Conservation (phyloP, 129 eudicot species). For the Artemisia tridentata region DNA sequence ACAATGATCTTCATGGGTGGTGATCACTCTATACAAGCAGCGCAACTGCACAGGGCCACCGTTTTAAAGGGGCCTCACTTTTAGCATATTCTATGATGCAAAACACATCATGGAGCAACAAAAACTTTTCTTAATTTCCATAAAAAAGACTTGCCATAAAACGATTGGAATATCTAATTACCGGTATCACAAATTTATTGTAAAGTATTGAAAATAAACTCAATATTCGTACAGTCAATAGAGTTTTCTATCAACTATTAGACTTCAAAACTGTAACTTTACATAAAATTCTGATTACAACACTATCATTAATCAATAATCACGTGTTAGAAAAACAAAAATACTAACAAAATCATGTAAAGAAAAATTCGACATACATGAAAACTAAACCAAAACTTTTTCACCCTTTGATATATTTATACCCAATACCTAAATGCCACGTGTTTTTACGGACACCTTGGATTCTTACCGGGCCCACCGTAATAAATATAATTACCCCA, state of each 20-base stretch:
- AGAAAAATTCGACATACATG: conserved; percentile 15
- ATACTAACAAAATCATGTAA: conserved; percentile 22
- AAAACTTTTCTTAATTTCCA: no score
- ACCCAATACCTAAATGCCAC: conserved; percentile 18
- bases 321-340: conserved; percentile 37
- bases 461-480: conserved; percentile 91
- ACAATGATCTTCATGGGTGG: no score
- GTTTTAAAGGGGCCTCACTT: no score
- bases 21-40: no score
- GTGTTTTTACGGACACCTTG: conserved; percentile 54
- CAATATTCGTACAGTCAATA: not conserved
- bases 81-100: no score
- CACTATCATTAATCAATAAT: conserved; percentile 28
- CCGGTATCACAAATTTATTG: not conserved
- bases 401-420: conserved; percentile 25
- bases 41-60: no score
- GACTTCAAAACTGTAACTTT: conserved; percentile 26
- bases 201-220: not conserved
- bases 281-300: conserved; percentile 27
- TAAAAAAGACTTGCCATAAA: no score
- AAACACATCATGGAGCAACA: no score
- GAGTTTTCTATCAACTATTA: conserved; percentile 4
- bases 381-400: conserved; percentile 15
- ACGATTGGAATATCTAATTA: no score
- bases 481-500: conserved; percentile 96